phyloP scores from a whole-genome alignment of 1,284 basidiomycete species.

The Veloporphyrellus conicus region DNA sequence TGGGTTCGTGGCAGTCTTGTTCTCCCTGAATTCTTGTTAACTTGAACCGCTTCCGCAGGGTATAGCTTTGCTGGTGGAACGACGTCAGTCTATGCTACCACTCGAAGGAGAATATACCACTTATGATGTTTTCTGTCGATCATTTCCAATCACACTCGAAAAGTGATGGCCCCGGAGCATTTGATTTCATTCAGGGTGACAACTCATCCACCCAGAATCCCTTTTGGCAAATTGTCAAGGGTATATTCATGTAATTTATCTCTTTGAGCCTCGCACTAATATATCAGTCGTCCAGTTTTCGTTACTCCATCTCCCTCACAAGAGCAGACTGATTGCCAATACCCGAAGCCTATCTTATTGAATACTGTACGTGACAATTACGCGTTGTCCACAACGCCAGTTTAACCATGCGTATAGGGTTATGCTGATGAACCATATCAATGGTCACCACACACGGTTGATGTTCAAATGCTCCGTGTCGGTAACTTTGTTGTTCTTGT shows the following conservation, averaged over 20 bases:
- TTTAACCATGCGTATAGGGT: slow-evolving; percentile 39
- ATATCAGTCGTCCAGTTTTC: slow-evolving; percentile 3
- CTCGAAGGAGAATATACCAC: neutral
- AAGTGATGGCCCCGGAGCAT: slow-evolving; percentile 76
- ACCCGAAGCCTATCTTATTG: slow-evolving; percentile 76
- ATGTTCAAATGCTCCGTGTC: slow-evolving; percentile 76
- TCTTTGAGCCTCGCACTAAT: neutral
- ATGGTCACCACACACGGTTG: slow-evolving; percentile 74
- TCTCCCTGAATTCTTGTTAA: neutral
- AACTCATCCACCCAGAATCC: slow-evolving; percentile 69
- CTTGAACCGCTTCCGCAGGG: slow-evolving; percentile 37
- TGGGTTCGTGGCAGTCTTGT: slow-evolving; percentile 47
- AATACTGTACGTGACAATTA: slow-evolving; percentile 41
- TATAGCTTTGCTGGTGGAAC: slow-evolving; percentile 77
- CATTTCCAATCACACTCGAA: neutral
- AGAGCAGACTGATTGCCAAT: slow-evolving; percentile 68
- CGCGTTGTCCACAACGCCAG: neutral
- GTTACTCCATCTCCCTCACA: slow-evolving; percentile 59
- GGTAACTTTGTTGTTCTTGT: slow-evolving; percentile 76
- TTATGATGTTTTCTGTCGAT: slow-evolving; percentile 1
- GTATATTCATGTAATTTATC: slow-evolving; percentile 31
- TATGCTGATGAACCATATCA: slow-evolving; percentile 65
- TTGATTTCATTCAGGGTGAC: slow-evolving; percentile 77
- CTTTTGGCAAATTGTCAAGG: slow-evolving; percentile 79
- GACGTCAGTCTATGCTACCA: slow-evolving; percentile 46